phyloP scores from a whole-genome alignment of 179 eudicot genomes.

The Dionaea muscipula region DNA sequence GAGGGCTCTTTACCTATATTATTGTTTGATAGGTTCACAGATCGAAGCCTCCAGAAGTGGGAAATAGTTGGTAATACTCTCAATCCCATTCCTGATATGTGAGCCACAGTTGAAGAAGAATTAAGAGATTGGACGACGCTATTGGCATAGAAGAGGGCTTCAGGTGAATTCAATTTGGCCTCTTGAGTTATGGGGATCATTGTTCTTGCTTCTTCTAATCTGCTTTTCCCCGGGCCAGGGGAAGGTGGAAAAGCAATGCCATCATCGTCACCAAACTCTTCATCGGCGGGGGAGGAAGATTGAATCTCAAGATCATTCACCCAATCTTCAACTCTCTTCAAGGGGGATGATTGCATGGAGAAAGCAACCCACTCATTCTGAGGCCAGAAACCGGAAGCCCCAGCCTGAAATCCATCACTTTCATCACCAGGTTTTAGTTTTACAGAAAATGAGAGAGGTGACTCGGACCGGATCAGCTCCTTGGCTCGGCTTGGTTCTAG shows the following conservation, averaged over 20 bases:
- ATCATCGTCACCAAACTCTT: conserved; percentile 18
- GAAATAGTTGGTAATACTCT: conserved; percentile 55
- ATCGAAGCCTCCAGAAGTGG: conserved; percentile 59
- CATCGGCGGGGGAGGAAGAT: conserved; percentile 13
- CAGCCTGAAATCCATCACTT: conserved; percentile 29
- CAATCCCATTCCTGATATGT: conserved; percentile 63
- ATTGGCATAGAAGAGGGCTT: conserved; percentile 59
- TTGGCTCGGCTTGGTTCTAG: conserved; percentile 35
- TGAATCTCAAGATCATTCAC: conserved; percentile 45
- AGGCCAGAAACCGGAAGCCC: conserved; percentile 54
- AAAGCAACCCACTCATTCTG: conserved; percentile 93
- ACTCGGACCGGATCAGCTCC: conserved; percentile 19
- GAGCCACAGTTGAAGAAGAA: conserved; percentile 83
- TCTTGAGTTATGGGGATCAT: conserved; percentile 15
- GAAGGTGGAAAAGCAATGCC: conserved; percentile 37
- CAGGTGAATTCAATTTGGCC: conserved; percentile 30
- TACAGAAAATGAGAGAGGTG: conserved; percentile 31
- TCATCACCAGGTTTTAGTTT: conserved; percentile 14
- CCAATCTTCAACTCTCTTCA: conserved; percentile 72
- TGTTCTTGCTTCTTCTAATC: conserved; percentile 19
- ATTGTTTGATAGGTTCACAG: conserved; percentile 75
- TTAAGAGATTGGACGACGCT: conserved; percentile 60
- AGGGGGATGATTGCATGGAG: conserved; percentile 40
- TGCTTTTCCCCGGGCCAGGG: conserved; percentile 30
- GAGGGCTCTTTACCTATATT: conserved; percentile 36